Base-by-base conservation (phyloP, 345 rosid species). In the Linum trigynum region DNA sequence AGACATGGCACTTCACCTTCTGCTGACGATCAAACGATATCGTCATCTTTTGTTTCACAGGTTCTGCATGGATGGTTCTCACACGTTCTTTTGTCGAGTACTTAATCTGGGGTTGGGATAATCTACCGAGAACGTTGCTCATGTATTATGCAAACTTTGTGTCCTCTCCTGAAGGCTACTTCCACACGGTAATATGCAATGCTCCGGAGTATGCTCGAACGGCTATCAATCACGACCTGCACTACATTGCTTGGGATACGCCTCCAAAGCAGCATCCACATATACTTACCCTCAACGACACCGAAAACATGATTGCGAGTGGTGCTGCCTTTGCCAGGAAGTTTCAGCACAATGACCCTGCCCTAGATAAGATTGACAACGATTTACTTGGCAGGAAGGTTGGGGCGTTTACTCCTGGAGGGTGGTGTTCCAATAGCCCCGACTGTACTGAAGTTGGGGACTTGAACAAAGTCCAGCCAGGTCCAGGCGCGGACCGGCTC, bases 81-180 rank as follows among this genome's bases (percentile, higher is more conserved):
- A 88, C 97, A 3, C 92, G 85, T 16, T 67, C 95, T 0, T 95
- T 95, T 53, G 85, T 91, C 17, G 97, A 95, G 78, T 95, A 83
- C 77, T 81, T 86, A 72, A 80, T 91, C 64, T 91, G 97, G 99
- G 99, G 99, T 48, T 89, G 98, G 99, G 99, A 95, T 66, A 95
- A 95, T 71, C 80, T 95, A 61, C 99, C 99, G 2, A 77, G 97
- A 74, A 82, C 85, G n/a, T 71, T 95, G 56, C 83, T 95, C 71
- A 95, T 95, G 97, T 95, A 95, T 73, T 85, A 95, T 80, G 65
- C 97, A 57, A 95, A 95, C 67, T 95, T 95, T 41, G 85, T 95
- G 64, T 95, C 99, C 66, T 95, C 99, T 17, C 99, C 99, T 0
- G 99, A 95, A 79, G 89, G 95, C 64, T 95, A 95, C 71, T 95